phyloP scores from a whole-genome alignment of 140 eudicot genomes.

The Stevia rebaudiana region DNA sequence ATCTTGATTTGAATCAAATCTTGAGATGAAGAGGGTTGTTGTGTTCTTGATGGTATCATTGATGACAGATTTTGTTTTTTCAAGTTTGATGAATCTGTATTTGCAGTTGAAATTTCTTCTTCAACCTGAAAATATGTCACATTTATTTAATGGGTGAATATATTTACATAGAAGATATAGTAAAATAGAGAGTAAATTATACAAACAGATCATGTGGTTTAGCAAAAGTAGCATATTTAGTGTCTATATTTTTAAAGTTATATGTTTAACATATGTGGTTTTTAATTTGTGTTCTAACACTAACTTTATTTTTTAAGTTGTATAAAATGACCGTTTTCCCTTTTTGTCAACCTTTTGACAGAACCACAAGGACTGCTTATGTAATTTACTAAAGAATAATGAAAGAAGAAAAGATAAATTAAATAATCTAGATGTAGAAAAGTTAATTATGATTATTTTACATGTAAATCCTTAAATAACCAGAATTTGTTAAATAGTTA shows the following conservation, averaged over 20 bases:
- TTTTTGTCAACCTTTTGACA: too few relatives aligned
- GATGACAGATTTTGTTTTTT: conserved; percentile 54
- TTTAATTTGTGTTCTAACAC: too few relatives aligned
- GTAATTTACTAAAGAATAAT: too few relatives aligned
- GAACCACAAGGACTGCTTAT: too few relatives aligned
- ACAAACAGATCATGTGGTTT: background rate
- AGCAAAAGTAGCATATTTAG: background rate
- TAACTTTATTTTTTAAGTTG: too few relatives aligned
- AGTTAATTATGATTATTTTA: too few relatives aligned
- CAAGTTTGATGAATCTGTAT: conserved; percentile 41
- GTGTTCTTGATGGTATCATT: conserved; percentile 65
- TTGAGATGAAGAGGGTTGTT: conserved; percentile 42
- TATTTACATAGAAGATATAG: background rate
- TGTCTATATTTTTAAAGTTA: background rate
- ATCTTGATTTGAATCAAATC: conserved; percentile 58
- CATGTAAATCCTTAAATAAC: background rate
- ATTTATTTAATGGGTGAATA: background rate
- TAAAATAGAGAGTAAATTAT: too few relatives aligned
- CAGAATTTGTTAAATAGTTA: background rate
- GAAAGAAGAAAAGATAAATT: too few relatives aligned
- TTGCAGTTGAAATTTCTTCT: conserved; percentile 32
- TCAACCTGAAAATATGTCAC: conserved; percentile 34
- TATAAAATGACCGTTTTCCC: too few relatives aligned
- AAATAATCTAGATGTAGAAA: too few relatives aligned
- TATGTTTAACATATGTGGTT: background rate